Conservation (phyloP, 2,329 filamentous ascomycete genomes). For the Rhinocladiella mackenziei region DNA sequence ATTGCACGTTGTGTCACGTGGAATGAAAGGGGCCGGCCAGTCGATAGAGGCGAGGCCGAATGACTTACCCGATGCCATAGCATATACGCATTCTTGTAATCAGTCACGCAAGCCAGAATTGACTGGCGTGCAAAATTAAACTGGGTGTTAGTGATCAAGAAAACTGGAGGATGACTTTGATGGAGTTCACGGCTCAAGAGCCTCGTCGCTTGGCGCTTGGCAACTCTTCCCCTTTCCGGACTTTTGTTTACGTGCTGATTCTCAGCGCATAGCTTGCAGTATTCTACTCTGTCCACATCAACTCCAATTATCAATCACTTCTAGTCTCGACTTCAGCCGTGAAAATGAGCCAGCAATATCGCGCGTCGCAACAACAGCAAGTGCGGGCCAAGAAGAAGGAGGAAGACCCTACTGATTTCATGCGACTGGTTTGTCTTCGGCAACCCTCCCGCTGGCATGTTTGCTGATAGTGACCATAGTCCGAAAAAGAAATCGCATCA, state of each 20-base stretch:
- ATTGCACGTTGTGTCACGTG: too few relatives aligned
- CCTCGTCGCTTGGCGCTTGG: too few relatives aligned
- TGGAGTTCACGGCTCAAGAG: too few relatives aligned
- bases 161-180: too few relatives aligned
- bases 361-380: constrained; percentile 43
- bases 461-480: constrained; percentile 43
- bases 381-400: constrained; percentile 52
- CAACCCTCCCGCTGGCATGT: too few relatives aligned
- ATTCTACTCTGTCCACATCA: neutral
- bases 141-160: too few relatives aligned
- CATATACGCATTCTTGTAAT: neutral
- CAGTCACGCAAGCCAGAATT: neutral
- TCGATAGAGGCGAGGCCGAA: neutral
- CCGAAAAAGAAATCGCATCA: constrained; percentile 78
- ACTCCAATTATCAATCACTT: neutral
- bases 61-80: constrained; percentile 12
- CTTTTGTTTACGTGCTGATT: too few relatives aligned
- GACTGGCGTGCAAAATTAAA: neutral
- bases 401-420: constrained; percentile 55
- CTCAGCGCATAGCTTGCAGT: too few relatives aligned
- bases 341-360: constrained; percentile 51
- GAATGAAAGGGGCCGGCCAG: neutral
- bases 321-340: constrained; percentile 39
- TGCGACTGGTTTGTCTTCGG: constrained; percentile 51
- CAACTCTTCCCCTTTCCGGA: too few relatives aligned